Percentiles rank a stretch among this genome's conserved stretches.
Evolutionary conservation across 441 rosid species (phyloP).

Genomic region (Populus tomentosa): DNA sequence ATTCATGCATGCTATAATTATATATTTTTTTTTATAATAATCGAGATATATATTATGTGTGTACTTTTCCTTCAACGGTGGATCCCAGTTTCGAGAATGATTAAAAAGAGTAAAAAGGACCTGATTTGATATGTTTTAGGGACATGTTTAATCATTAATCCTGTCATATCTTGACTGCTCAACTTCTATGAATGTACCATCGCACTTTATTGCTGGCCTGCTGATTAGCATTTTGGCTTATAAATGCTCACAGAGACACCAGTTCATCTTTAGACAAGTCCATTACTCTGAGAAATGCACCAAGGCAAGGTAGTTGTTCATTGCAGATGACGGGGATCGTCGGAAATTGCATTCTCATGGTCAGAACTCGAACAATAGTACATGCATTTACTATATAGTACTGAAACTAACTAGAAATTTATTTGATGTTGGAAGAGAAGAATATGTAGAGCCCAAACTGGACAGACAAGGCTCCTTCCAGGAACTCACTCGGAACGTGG

Average conservation of each 20-base stretch:
- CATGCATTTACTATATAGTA: neutral
- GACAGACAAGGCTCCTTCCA: constrained; percentile 5
- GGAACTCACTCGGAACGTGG: constrained; percentile 20
- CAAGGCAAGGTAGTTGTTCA: too few relatives aligned
- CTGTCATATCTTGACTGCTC: constrained; percentile 8
- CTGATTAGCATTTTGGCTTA: neutral
- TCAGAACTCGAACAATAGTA: neutral
- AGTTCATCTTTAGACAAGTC: neutral
- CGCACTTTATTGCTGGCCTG: neutral
- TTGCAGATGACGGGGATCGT: too few relatives aligned
- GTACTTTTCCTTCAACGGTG: too few relatives aligned
- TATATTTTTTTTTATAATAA: too few relatives aligned
- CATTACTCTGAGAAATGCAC: neutral
- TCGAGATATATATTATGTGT: too few relatives aligned
- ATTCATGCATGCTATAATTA: too few relatives aligned
- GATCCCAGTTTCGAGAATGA: neutral
- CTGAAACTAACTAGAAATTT: neutral
- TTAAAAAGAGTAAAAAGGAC: neutral
- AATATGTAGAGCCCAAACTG: neutral
- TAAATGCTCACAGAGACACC: neutral
- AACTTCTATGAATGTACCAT: neutral
- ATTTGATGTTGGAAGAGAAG: neutral
- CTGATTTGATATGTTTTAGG: constrained; percentile 14
- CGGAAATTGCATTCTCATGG: too few relatives aligned
- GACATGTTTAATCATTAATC: constrained; percentile 1